Evolutionary conservation across 139 green algal species (phyloP).

Genomic region (Yamagishiella unicocca): DNA sequence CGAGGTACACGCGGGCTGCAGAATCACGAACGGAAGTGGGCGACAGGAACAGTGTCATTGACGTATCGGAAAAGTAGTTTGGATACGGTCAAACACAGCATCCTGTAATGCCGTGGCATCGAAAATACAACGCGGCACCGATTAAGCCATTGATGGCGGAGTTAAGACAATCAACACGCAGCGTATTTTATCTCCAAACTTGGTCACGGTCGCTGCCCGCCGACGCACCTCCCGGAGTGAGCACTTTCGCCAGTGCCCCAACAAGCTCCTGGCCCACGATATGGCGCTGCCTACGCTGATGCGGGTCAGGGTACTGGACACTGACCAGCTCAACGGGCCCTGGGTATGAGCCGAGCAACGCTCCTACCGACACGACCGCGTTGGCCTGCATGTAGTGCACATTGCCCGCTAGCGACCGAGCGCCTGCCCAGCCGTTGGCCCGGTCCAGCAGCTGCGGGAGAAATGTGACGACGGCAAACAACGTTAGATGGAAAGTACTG

Average conservation of each 20-base stretch:
- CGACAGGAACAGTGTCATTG: no score
- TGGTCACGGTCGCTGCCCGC: neutral
- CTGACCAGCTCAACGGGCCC: slow-evolving; percentile 59
- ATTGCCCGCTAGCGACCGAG: slow-evolving; percentile 44
- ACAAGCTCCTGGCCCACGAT: slow-evolving; percentile 80
- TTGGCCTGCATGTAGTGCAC: slow-evolving; percentile 78
- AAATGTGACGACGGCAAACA: no score
- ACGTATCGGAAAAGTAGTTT: no score
- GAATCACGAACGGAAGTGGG: neutral
- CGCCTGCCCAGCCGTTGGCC: slow-evolving; percentile 67
- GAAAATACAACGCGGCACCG: no score
- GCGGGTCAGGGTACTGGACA: slow-evolving; percentile 88
- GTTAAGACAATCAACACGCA: neutral
- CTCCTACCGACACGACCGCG: slow-evolving; percentile 74
- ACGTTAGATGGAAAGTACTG: no score
- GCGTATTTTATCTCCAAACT: neutral
- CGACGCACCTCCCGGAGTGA: slow-evolving; percentile 54
- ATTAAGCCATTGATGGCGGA: no score
- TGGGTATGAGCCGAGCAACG: slow-evolving; percentile 74
- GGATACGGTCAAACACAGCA: no score
- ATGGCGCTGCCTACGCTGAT: slow-evolving; percentile 86
- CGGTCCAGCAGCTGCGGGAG: slow-evolving; percentile 45
- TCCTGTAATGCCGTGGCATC: no score
- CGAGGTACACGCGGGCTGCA: slow-evolving; percentile 46
- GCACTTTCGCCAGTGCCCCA: slow-evolving; percentile 44